Conservation (phyloP, 371 early-diverging fungal species). For the Syncephalis fuscata region DNA sequence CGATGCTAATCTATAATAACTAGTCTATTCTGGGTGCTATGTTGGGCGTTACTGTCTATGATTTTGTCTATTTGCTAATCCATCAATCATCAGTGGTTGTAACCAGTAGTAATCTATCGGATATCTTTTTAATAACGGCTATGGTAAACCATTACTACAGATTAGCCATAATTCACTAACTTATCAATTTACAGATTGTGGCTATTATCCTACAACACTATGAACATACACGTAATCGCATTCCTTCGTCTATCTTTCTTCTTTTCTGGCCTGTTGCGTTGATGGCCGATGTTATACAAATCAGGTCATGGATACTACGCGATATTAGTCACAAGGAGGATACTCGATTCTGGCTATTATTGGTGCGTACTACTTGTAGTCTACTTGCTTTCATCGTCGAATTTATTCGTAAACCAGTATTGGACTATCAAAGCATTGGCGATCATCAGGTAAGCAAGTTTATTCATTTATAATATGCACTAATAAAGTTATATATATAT, state of each 20-base stretch:
- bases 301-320: constrained; percentile 32
- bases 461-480: too few relatives aligned
- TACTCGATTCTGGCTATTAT: constrained; percentile 21
- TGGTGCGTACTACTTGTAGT: constrained; percentile 15
- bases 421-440: constrained; percentile 28
- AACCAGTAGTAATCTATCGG: too few relatives aligned
- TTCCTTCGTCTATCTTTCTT: constrained; percentile 48
- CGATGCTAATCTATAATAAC: constrained; percentile 9
- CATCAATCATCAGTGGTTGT: not conserved
- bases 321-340: constrained; percentile 11
- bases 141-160: too few relatives aligned
- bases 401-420: constrained; percentile 31
- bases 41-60: not conserved
- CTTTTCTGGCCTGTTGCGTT: constrained; percentile 61
- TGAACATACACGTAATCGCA: constrained; percentile 42
- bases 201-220: constrained; percentile 39
- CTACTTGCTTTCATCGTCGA: constrained; percentile 38
- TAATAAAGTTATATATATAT: too few relatives aligned
- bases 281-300: constrained; percentile 21
- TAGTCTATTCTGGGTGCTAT: not conserved
- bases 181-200: constrained; percentile 24
- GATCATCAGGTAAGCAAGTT: too few relatives aligned
- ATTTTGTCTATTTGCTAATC: not conserved
- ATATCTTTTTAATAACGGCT: too few relatives aligned
- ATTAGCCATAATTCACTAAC: too few relatives aligned